These are phyloP conservation scores for Pichia terricola DNA, from an alignment of 1,139 yeast species.

Conservation along the genomic window DNA sequence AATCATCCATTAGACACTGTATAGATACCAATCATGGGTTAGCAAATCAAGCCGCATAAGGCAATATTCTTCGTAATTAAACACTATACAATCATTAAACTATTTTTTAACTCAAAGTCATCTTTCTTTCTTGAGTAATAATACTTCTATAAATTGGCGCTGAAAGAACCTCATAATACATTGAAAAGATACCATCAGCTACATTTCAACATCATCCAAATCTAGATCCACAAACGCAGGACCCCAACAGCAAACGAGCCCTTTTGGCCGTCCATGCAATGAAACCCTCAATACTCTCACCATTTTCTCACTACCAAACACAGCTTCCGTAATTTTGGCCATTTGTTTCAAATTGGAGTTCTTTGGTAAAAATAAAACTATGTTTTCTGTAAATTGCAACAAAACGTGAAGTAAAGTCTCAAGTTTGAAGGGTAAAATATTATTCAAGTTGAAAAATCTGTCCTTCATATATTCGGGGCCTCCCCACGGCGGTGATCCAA, in stretches of 20 bases:
- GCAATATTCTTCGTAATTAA: no score
- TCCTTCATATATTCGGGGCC: conserved; percentile 58
- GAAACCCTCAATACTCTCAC: conserved; percentile 42
- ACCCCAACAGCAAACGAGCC: conserved; percentile 56
- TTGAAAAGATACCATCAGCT: no score
- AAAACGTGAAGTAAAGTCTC: conserved; percentile 36
- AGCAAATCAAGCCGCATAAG: no score
- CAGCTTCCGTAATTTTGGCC: conserved; percentile 33
- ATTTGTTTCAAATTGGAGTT: conserved; percentile 55
- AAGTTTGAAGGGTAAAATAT: conserved; percentile 44
- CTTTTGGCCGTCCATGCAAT: conserved; percentile 38
- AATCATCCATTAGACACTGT: no score
- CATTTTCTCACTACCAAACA: conserved; percentile 36
- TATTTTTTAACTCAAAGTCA: no score
- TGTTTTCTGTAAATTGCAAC: conserved; percentile 36
- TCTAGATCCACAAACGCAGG: conserved; percentile 19
- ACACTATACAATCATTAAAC: no score
- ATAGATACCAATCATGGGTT: no score
- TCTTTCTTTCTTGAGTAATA: no score
- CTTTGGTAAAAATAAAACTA: conserved; percentile 70
- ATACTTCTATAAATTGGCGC: no score
- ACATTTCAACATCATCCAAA: conserved; percentile 2
- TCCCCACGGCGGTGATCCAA: conserved; percentile 97
- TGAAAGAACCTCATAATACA: no score
- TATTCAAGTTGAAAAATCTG: conserved; percentile 44